Evolutionary conservation across 176 grass and related monocot species (phyloP).

Genomic region (Leersia perrieri): DNA sequence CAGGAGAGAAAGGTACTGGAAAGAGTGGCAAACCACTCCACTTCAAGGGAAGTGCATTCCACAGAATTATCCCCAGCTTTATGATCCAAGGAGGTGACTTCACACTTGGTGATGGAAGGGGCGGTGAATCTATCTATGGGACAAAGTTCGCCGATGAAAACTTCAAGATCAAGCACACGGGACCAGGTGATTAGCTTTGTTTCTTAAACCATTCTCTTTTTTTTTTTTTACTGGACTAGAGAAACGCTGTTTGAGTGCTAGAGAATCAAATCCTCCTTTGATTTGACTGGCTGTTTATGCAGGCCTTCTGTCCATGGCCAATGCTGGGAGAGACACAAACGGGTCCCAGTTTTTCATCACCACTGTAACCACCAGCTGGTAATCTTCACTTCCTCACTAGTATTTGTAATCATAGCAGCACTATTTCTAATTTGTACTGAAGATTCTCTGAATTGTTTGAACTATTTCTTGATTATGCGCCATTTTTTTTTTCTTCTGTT

Average conservation of each 20-base stretch:
- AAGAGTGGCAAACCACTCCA: slow-evolving; percentile 90
- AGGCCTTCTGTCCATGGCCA: slow-evolving; percentile 96
- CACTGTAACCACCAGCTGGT: slow-evolving; percentile 95
- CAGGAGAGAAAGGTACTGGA: slow-evolving; percentile 90
- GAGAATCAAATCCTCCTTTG: not conserved
- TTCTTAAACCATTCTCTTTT: not conserved
- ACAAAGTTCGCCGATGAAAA: slow-evolving; percentile 89
- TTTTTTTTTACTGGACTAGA: not conserved
- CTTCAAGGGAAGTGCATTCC: slow-evolving; percentile 89
- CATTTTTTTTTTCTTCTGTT: not conserved
- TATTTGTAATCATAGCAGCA: not conserved
- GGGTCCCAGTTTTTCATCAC: slow-evolving; percentile 99
- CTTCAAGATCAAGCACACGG: slow-evolving; percentile 98
- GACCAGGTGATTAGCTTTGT: slow-evolving; percentile 52
- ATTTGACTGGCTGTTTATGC: slow-evolving; percentile 4
- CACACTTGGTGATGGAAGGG: slow-evolving; percentile 90
- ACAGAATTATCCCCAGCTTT: slow-evolving; percentile 97
- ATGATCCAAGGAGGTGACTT: slow-evolving; percentile 99
- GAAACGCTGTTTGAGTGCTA: not conserved
- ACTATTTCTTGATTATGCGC: not conserved
- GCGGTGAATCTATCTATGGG: slow-evolving; percentile 95
- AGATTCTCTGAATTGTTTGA: not conserved
- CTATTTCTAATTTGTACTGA: not conserved
- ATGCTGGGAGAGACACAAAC: slow-evolving; percentile 80
- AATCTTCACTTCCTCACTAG: not conserved